Percentiles rank a stretch among this genome's conserved stretches.
Conservation (phyloP, 1,284 basidiomycete genomes). For the Mycena sp. region DNA sequence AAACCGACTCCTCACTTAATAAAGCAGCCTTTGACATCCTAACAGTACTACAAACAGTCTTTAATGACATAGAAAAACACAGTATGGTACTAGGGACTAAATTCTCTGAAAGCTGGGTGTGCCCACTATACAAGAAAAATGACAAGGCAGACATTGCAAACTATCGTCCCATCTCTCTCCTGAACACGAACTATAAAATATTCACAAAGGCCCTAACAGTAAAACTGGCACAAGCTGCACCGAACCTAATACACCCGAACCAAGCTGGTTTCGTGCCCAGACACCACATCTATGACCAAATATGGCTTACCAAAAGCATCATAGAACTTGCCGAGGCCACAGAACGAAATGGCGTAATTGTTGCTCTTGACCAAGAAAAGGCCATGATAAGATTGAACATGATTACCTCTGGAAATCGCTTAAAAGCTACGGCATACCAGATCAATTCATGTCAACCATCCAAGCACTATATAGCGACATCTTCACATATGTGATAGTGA, state of each 20-base stretch:
- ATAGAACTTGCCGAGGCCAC: slow-evolving; percentile 30
- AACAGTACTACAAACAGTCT: not conserved
- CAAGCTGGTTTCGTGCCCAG: slow-evolving; percentile 36
- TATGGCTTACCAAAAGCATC: slow-evolving; percentile 27
- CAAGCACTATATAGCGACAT: slow-evolving; percentile 33
- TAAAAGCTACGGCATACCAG: slow-evolving; percentile 19
- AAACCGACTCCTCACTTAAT: not conserved
- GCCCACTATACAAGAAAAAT: slow-evolving; percentile 4
- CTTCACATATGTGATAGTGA: slow-evolving; percentile 26
- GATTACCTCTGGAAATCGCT: slow-evolving; percentile 32
- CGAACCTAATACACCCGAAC: slow-evolving; percentile 21
- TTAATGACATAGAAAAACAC: slow-evolving; percentile 19
- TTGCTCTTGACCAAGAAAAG: too few relatives aligned
- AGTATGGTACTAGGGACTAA: slow-evolving; percentile 6
- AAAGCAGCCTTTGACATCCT: not conserved
- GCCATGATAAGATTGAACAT: too few relatives aligned
- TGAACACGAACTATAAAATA: slow-evolving; percentile 27
- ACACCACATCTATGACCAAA: slow-evolving; percentile 32
- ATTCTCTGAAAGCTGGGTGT: slow-evolving; percentile 7
- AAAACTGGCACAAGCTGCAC: slow-evolving; percentile 24
- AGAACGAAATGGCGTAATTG: slow-evolving; percentile 25
- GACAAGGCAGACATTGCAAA: slow-evolving; percentile 14
- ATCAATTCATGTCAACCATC: slow-evolving; percentile 24
- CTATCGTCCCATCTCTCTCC: slow-evolving; percentile 23
- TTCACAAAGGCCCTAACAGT: slow-evolving; percentile 26